Evolutionary conservation across 257 asterid species (phyloP), one percentile per base, ranked within the genome.

Genomic region (Plantago ovata): DNA sequence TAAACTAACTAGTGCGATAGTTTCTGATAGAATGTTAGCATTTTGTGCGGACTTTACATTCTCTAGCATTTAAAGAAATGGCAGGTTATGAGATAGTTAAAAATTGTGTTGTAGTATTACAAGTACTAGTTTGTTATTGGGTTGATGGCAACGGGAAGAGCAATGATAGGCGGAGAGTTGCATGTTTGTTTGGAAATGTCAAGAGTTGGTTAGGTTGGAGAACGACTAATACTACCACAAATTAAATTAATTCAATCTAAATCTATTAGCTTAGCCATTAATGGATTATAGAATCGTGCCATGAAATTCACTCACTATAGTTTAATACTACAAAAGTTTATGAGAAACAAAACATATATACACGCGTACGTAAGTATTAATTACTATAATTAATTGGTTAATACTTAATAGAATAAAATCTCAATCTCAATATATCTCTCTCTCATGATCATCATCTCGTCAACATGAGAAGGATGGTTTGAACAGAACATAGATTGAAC

Each of bases 151-250:
- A 28, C 7, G 36, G 36, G 36, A 46, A 33, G 32, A n/a, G 13
- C 22, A 18, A n/a, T 62, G 51, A 11, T 15, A 12, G 10, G 32
- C 14, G 45, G 36, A 53, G 24, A 63, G n/a, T 36, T 39, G 45
- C 23, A 10, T 58, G 60, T 52, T 67, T 68, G 45, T n/a, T 58
- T 53, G 65, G 58, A 63, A 72, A 62, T 63, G 66, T 23, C 63
- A 28, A 28, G 15, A 67, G 19, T 36, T 57, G 45, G 33, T 51
- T 47, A 53, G 33, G 64, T 62, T 38, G 61, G 64, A 56, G 64
- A 33, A 23, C 41, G 38, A 53, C 22, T n/a, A 55, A 20, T 19
- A 44, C 18, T n/a, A 38, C 43, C 14, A 33, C 42, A 38, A 13
- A 6, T 3, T 8, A 28, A 28, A 28, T 28, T 28, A 28, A 56